Percentiles rank a stretch among this genome's conserved stretches.
Evolutionary conservation across 148 eudicot genomes (phyloP).

Genomic region (Gaultheria prostrata): DNA sequence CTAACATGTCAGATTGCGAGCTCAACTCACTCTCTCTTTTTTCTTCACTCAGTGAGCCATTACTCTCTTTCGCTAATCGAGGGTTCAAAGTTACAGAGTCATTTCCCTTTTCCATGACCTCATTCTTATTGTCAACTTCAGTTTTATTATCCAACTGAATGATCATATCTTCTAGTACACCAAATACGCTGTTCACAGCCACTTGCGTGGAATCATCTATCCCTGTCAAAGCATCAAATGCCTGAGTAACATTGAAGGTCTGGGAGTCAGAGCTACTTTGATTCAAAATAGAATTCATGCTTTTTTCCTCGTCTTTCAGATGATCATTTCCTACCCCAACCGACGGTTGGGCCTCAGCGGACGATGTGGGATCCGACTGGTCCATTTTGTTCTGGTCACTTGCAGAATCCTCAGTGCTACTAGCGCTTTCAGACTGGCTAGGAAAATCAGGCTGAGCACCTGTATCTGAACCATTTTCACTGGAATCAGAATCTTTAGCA

Average conservation of each 20-base stretch:
- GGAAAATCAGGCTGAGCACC: constrained; percentile 23
- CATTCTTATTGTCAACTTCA: constrained; percentile 22
- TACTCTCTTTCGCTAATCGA: constrained; percentile 17
- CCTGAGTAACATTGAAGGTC: constrained; percentile 64
- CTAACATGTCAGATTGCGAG: constrained; percentile 14
- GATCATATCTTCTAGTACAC: constrained; percentile 86
- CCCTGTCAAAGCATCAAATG: constrained; percentile 75
- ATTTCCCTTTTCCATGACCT: constrained; percentile 22
- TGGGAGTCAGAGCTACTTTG: constrained; percentile 40
- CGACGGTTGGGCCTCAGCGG: constrained; percentile 36
- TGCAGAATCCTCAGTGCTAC: constrained; percentile 24
- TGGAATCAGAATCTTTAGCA: constrained; percentile 29
- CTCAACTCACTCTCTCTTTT: constrained; percentile 26
- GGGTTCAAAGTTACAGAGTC: constrained; percentile 25
- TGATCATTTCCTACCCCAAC: constrained; percentile 26
- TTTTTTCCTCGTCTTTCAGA: not conserved
- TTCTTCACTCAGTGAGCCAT: constrained; percentile 19
- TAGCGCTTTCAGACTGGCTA: constrained; percentile 23
- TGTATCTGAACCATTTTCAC: constrained; percentile 31
- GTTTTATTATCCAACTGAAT: constrained; percentile 50
- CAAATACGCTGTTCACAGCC: constrained; percentile 90
- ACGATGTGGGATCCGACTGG: constrained; percentile 24
- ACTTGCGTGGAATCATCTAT: constrained; percentile 93
- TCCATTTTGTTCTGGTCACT: constrained; percentile 21
- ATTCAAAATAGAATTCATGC: constrained; percentile 27